These are phyloP conservation scores for Pugionium dolabratum DNA, from an alignment of 345 rosid genomes.

Conservation along the genomic window DNA sequence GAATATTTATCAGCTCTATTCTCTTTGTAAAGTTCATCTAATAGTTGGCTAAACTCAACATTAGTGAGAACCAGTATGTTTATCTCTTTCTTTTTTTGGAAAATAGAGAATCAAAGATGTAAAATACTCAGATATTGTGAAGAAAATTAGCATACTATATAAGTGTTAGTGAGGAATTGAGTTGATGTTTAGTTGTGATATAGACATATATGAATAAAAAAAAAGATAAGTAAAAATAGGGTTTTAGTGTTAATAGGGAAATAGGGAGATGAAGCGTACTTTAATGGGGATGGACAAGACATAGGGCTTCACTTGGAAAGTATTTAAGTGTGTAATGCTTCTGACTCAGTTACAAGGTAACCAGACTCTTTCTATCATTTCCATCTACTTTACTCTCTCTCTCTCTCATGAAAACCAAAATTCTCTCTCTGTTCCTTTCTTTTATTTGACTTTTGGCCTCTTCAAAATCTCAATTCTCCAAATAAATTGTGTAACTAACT, in stretches of 20 bases:
- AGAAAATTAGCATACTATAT: conserved; percentile 19
- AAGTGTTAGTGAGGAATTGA: conserved; percentile 31
- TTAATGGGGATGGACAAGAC: conserved; percentile 37
- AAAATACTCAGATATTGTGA: conserved; percentile 17
- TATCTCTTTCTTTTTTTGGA: background rate
- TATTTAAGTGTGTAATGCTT: conserved; percentile 40
- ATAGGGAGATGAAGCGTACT: conserved; percentile 37
- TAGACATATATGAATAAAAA: conserved; percentile 25
- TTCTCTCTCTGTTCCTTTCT: conserved; percentile 6
- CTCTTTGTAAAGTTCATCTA: background rate
- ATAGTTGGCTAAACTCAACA: conserved; percentile 16
- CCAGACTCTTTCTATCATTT: conserved; percentile 23
- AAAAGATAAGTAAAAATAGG: conserved; percentile 20
- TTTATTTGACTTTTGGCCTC: conserved; percentile 16
- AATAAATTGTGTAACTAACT: too few species aligned
- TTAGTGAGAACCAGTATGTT: conserved; percentile 2
- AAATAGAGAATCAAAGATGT: conserved; percentile 8
- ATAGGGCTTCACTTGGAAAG: conserved; percentile 42
- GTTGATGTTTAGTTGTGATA: conserved; percentile 30
- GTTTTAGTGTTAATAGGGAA: conserved; percentile 36
- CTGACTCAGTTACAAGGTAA: conserved; percentile 41
- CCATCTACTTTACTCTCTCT: conserved; percentile 25
- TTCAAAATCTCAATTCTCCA: background rate
- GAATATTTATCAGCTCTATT: conserved; percentile 12
- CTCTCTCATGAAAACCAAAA: background rate